phyloP scores from a whole-genome alignment of 1,139 yeast species.

The Magnusiomyces sp. region DNA sequence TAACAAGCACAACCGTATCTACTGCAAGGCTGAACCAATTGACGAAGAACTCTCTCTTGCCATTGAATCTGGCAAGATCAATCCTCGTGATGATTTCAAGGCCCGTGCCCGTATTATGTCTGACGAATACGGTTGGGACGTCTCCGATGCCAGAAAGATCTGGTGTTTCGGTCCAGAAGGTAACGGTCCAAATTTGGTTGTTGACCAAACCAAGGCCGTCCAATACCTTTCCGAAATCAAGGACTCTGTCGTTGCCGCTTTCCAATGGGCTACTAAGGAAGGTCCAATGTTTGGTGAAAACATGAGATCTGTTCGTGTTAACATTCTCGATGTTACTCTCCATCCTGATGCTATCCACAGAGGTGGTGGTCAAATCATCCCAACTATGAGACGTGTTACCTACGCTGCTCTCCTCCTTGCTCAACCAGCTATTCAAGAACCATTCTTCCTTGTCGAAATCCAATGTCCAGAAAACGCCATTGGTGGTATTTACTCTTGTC shows the following conservation, averaged over 20 bases:
- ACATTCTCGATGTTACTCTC: constrained; percentile 98
- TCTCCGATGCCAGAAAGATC: constrained; percentile 99
- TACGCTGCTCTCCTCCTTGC: constrained; percentile 98
- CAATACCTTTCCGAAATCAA: constrained; percentile 98
- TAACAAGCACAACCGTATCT: constrained; percentile 99
- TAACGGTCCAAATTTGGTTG: constrained; percentile 96
- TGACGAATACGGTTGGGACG: constrained; percentile 99
- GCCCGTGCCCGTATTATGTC: constrained; percentile 98
- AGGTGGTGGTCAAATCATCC: constrained; percentile 99
- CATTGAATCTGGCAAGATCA: constrained; percentile 85
- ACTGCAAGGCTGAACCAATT: constrained; percentile 94
- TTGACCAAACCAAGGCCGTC: constrained; percentile 99
- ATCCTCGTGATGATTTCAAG: constrained; percentile 98
- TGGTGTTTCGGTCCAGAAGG: constrained; percentile 99
- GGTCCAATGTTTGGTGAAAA: constrained; percentile 98
- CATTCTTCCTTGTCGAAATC: constrained; percentile 97
- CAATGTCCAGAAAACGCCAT: constrained; percentile 99
- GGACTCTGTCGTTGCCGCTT: constrained; percentile 99
- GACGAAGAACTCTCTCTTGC: constrained; percentile 89
- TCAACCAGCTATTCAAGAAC: constrained; percentile 98
- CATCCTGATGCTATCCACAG: constrained; percentile 99
- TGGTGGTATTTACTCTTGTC: constrained; percentile 99
- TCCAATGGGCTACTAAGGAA: constrained; percentile 99
- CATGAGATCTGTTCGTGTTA: constrained; percentile 92
- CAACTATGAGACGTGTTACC: constrained; percentile 99